Conservation (phyloP, 768 basidiomycete species). For the Candolleomyces efflorescens region DNA sequence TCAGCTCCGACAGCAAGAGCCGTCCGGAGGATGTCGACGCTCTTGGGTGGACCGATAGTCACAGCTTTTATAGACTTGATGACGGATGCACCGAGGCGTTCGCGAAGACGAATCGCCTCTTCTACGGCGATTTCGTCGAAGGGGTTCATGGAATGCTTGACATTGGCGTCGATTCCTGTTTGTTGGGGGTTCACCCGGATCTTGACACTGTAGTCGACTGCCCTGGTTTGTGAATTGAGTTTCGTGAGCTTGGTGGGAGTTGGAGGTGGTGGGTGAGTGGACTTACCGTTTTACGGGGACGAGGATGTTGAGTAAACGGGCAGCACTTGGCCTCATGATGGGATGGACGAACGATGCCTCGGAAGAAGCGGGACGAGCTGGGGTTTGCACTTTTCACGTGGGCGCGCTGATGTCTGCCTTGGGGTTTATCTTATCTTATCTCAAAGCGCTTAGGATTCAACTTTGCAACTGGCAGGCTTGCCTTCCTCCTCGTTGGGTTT, state of each 20-base stretch:
- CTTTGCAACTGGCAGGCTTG: too few relatives aligned
- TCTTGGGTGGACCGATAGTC: slow-evolving; percentile 91
- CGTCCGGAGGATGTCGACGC: slow-evolving; percentile 86
- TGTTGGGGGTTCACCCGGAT: slow-evolving; percentile 95
- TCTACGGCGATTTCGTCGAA: slow-evolving; percentile 99
- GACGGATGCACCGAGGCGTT: slow-evolving; percentile 59
- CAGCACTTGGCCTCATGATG: slow-evolving; percentile 71
- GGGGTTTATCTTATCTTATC: background rate
- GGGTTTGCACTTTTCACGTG: background rate
- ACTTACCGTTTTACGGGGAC: slow-evolving; percentile 88
- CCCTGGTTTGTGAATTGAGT: slow-evolving; percentile 39
- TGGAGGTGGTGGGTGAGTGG: background rate
- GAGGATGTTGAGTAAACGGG: slow-evolving; percentile 78
- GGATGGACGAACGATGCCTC: background rate
- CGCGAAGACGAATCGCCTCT: slow-evolving; percentile 93
- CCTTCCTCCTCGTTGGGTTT: background rate
- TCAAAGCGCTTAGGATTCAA: background rate
- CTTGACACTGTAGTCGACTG: slow-evolving; percentile 97
- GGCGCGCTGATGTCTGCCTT: background rate
- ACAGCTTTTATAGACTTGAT: slow-evolving; percentile 88
- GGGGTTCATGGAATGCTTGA: slow-evolving; percentile 99
- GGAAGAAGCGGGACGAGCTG: background rate
- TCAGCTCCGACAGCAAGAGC: slow-evolving; percentile 99
- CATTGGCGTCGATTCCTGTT: slow-evolving; percentile 93
- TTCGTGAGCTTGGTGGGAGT: too few relatives aligned